A percentile compares a stretch with the other conserved stretches of the same genome.
Conservation (phyloP, 108 stramenopile species). For the Pinguiococcus pyrenoidosus region DNA sequence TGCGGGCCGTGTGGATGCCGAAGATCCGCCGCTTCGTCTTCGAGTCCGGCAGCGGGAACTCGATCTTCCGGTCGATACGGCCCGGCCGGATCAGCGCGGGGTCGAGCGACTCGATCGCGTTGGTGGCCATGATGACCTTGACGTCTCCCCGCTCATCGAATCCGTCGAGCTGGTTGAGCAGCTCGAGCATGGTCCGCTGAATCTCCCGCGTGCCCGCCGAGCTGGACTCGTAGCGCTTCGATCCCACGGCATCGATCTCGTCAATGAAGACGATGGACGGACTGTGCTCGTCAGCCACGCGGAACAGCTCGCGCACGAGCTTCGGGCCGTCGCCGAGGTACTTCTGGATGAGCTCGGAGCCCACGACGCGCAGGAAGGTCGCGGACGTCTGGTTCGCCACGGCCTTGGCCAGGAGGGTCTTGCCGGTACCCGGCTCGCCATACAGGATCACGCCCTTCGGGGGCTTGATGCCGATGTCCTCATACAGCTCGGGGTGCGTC, state of each 20-base stretch:
- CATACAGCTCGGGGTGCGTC: constrained; percentile 96
- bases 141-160: constrained; percentile 96
- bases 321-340: constrained; percentile 98
- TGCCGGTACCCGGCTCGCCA: constrained; percentile 94
- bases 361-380: constrained; percentile 90
- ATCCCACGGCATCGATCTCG: constrained; percentile 97
- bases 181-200: constrained; percentile 98
- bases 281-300: constrained; percentile 78
- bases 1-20: constrained; percentile 84
- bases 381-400: constrained; percentile 98
- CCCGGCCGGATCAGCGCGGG: constrained; percentile 97
- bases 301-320: constrained; percentile 93
- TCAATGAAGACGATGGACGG: constrained; percentile 98
- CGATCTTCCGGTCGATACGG: constrained; percentile 98
- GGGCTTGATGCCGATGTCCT: constrained; percentile 91
- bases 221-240: constrained; percentile 88
- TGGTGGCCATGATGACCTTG: constrained; percentile 99
- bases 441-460: constrained; percentile 96
- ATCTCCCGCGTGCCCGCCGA: constrained; percentile 91
- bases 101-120: constrained; percentile 92
- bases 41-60: constrained; percentile 93
- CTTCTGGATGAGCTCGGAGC: constrained; percentile 96
- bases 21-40: constrained; percentile 97
- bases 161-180: constrained; percentile 96
- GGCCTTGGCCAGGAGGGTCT: constrained; percentile 95